These are phyloP conservation scores for Przewalskia tangutica DNA, from an alignment of 257 asterid species.

Conservation along the genomic window DNA sequence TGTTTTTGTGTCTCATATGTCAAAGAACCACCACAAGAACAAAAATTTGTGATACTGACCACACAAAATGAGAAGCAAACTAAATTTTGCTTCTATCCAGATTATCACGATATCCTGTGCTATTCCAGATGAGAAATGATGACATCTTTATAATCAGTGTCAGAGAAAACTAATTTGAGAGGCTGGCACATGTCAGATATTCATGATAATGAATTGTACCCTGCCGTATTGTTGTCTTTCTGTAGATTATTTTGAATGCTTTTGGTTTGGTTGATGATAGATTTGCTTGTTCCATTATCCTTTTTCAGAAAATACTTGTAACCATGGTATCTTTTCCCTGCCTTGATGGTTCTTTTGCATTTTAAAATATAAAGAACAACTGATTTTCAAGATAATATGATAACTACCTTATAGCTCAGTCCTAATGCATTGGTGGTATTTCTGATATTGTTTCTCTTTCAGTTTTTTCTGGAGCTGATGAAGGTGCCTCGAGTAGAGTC, in stretches of 20 bases:
- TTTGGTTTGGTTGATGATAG: not conserved
- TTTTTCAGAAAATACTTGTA: not conserved
- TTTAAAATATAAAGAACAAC: not conserved
- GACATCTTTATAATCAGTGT: not conserved
- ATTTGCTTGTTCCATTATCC: not conserved
- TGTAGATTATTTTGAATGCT: not conserved
- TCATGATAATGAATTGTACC: not conserved
- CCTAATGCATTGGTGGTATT: not conserved
- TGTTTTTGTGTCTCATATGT: not conserved
- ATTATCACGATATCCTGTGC: not conserved
- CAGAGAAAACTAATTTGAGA: not conserved
- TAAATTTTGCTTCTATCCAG: not conserved
- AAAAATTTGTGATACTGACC: not conserved
- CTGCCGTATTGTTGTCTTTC: not conserved
- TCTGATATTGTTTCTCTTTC: slow-evolving; percentile 21
- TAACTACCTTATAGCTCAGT: not conserved
- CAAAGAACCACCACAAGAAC: not conserved
- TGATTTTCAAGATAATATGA: not conserved
- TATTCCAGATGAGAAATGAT: not conserved
- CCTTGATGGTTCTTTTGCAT: not conserved
- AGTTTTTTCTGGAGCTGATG: slow-evolving; percentile 99
- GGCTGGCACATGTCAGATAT: not conserved
- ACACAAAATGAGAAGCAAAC: not conserved
- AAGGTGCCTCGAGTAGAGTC: slow-evolving; percentile 99
- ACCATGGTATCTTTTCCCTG: not conserved